Percentiles rank a stretch among this genome's conserved stretches.
These are phyloP conservation scores for Aphelidium insulamus DNA, from an alignment of 371 early-diverging fungal genomes.

Conservation along the genomic window DNA sequence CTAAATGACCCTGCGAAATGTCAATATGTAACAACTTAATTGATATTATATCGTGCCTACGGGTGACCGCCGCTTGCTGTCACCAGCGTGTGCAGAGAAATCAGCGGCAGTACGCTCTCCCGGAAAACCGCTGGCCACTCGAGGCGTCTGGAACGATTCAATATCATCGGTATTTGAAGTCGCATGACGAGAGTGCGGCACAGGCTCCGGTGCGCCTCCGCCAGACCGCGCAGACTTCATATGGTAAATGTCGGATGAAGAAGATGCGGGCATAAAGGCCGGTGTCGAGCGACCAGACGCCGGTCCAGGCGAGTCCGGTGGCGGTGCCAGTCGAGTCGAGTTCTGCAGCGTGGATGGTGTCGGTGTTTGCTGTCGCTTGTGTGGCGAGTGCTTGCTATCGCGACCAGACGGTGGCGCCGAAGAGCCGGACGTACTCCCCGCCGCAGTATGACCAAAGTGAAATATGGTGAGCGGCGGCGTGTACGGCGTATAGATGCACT, in stretches of 20 bases:
- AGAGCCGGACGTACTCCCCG: too few relatives aligned
- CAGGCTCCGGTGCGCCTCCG: slow-evolving; percentile 1
- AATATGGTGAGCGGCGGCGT: too few relatives aligned
- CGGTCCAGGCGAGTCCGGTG: too few relatives aligned
- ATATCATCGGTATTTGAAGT: too few relatives aligned
- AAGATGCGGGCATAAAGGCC: slow-evolving; percentile 3
- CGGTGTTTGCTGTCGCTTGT: too few relatives aligned
- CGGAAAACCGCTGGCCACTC: neutral
- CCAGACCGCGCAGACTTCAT: slow-evolving; percentile 1
- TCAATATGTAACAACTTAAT: neutral
- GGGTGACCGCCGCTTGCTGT: neutral
- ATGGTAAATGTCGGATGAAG: slow-evolving; percentile 4
- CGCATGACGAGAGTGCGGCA: too few relatives aligned
- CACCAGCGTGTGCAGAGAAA: neutral
- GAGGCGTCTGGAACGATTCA: neutral
- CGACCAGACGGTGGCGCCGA: too few relatives aligned
- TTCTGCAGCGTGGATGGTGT: too few relatives aligned
- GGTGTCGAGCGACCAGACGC: slow-evolving; percentile 5
- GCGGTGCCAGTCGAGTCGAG: too few relatives aligned
- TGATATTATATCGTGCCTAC: neutral
- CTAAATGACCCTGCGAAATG: neutral
- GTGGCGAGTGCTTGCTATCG: too few relatives aligned
- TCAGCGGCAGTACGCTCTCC: neutral
- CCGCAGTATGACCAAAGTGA: too few relatives aligned
- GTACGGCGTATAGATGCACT: slow-evolving; percentile 21